Base-by-base conservation (phyloP, 352 stramenopile genomes). In the Phytophthora parvispora region DNA sequence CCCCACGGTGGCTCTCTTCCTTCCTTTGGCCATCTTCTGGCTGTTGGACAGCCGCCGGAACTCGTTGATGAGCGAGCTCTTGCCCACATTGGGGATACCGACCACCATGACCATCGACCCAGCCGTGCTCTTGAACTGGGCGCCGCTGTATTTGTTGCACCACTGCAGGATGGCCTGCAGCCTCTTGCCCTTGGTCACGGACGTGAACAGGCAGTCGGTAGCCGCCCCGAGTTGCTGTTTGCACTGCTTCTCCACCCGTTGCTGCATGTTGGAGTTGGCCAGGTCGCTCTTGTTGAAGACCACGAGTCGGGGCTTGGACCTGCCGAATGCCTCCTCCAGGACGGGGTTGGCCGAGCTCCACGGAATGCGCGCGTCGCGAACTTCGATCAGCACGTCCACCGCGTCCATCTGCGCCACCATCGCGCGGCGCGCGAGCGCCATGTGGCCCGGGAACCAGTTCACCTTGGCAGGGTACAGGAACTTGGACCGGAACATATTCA, bases 81-180 rank as follows among this genome's bases (percentile, higher is more conserved):
- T 97, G 56, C 91, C 91, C n/a, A 97, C 91, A 66, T 97, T 97
- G 15, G 91, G 91, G 57, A 97, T 94, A 10, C 91, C 91, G 5
- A 94, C 81, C 25, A 97, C 88, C 86, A 97, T 97, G 64, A 94
- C 86, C 79, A 97, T 93, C 15, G 89, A 91, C 24, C 87, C 87
- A n/a, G 86, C 89, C 6, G 89, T 95, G 62, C 78, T 87, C 65
- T 87, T 92, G 77, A 96, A 96, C 66, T 96, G 87, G 45, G 87
- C 86, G 40, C 78, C 77, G 60, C 86, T 94, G 70, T 84, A 74
- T 34, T 74, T 71, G 61, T 92, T 90, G 67, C 87, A 95, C 89
- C 89, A 96, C 53, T 93, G 67, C 54, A 96, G 54, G 52, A 96
- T 93, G 13, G 85, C 73, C 29, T 87, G 82, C 49, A 96, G 70